Conservation (phyloP, 345 rosid genomes). For the Syzygium grande region DNA sequence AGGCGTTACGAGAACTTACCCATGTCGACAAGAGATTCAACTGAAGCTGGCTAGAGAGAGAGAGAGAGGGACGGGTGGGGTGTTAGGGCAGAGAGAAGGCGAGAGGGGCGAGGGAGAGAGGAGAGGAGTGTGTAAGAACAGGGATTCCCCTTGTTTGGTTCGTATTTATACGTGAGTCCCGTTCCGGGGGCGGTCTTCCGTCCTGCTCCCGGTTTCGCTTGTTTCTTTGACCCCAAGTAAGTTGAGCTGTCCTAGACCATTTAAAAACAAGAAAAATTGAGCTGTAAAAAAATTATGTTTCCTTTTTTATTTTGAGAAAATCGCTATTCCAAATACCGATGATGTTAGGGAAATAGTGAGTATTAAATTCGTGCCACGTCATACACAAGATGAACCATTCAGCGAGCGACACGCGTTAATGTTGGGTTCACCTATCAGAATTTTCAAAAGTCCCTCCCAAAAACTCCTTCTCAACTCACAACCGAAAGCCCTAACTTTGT, state of each 20-base stretch:
- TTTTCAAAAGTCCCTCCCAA: no score
- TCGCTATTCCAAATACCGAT: neutral
- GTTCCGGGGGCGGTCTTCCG: neutral
- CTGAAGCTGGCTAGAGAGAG: neutral
- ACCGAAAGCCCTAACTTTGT: no score
- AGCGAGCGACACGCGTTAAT: no score
- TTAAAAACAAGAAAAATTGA: neutral
- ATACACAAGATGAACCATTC: no score
- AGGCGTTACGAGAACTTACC: neutral
- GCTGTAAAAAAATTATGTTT: neutral
- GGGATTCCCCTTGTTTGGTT: neutral
- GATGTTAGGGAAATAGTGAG: neutral
- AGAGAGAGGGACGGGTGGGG: neutral
- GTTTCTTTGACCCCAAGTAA: neutral
- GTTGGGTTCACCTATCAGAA: no score
- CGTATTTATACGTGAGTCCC: neutral
- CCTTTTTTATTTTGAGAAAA: neutral
- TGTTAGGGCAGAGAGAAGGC: neutral
- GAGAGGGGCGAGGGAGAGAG: no score
- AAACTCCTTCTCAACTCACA: no score
- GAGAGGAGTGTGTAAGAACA: neutral
- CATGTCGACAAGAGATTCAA: neutral
- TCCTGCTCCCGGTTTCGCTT: neutral
- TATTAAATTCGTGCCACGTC: no score
- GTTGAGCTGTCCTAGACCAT: neutral